A percentile compares a stretch with the other conserved stretches of the same genome.
Evolutionary conservation across 129 eudicot genomes (phyloP).

Genomic region (Erigeron canadensis): DNA sequence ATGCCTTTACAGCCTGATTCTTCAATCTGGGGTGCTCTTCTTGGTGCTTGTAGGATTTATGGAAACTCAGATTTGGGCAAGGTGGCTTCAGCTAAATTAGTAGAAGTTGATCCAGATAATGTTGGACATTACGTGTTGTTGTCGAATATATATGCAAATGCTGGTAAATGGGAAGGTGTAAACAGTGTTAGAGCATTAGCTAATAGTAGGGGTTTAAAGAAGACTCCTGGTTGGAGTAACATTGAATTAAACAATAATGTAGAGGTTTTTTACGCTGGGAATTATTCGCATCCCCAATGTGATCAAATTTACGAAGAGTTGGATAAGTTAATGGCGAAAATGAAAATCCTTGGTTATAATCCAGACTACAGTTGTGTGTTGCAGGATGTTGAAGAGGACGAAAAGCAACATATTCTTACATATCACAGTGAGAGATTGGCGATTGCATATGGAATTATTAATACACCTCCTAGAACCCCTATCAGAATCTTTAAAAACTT

Average conservation of each 20-base stretch:
- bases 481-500: conserved; percentile 77
- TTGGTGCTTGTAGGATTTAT: conserved; percentile 81
- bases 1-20: conserved; percentile 77
- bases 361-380: conserved; percentile 84
- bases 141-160: conserved; percentile 79
- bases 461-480: conserved; percentile 55
- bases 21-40: conserved; percentile 90
- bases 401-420: conserved; percentile 67
- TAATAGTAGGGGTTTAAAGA: conserved; percentile 61
- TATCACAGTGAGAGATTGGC: conserved; percentile 92
- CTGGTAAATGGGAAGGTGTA: conserved; percentile 87
- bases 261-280: conserved; percentile 80
- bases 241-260: conserved; percentile 56
- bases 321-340: conserved; percentile 43
- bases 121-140: conserved; percentile 79
- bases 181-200: conserved; percentile 69
- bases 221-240: conserved; percentile 96
- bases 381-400: conserved; percentile 97
- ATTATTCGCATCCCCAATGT: conserved; percentile 65
- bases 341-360: conserved; percentile 67
- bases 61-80: conserved; percentile 73
- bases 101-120: conserved; percentile 61
- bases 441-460: conserved; percentile 72
- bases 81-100: conserved; percentile 53
- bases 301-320: conserved; percentile 60